Evolutionary conservation across 2,329 filamentous ascomycete genomes (phyloP), one percentile per base, ranked within the genome.

Genomic region (Sporothrix dimorphospora): DNA sequence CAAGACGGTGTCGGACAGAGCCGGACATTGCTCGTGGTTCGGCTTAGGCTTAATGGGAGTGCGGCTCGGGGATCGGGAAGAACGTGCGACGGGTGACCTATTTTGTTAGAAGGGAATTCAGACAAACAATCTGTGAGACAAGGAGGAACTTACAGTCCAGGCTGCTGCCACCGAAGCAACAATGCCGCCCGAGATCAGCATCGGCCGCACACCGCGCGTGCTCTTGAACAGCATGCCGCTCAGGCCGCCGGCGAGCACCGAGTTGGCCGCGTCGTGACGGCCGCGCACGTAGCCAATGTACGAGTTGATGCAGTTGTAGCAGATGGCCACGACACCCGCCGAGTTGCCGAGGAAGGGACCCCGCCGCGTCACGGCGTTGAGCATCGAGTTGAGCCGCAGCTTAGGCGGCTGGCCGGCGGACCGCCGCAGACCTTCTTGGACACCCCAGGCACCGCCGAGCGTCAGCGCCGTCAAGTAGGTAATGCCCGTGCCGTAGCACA

Each of bases 171-270:
- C 87, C 55, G 90, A 89, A 70, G 91, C 96, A 73, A 98, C 94
- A 76, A 99, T 91, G 77, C 91, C 93, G 75, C 94, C 93, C 47
- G 94, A 97, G 78, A 98, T 96, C 85, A 96, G 86, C 94, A 98
- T 98, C 45, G 94, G 94, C 82, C 92, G 89, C 74, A 96, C 75
- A 6, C 96, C 96, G 78, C 93, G 89, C 66, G 97, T 98, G 81
- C 94, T 97, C 87, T 98, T 98, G 85, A 99, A 99, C 16, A 99
- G 81, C 87, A 95, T 94, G 72, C 96, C 96, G 79, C 94, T 97
- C 77, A 99, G 81, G 1, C 87, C 92, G 75, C 97, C 96, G 5
- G 96, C 95, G 24, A 88, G 82, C 70, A 99, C 88, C 75, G 94
- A 96, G 85, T 99, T 99, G 72, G 91, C 89, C 3, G 94, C 88